Percentiles rank a stretch among this genome's conserved stretches.
Evolutionary conservation across 495 filamentous ascomycete genomes (phyloP).

Genomic region (Elaphomyces granulatus): DNA sequence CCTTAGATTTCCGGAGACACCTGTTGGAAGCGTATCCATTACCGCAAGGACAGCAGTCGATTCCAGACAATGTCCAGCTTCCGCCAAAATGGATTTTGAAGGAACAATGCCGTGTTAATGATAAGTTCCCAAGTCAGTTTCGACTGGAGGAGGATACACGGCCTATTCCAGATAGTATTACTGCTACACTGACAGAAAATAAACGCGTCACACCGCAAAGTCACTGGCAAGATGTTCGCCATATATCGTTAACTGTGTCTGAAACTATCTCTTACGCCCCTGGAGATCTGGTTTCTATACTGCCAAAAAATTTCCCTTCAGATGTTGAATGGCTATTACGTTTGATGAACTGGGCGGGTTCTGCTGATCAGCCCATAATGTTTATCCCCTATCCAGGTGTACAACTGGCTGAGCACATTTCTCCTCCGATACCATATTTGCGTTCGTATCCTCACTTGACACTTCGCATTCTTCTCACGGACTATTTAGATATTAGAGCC

Average conservation of each 20-base stretch:
- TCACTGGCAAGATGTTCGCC: slow-evolving; percentile 93
- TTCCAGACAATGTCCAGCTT: slow-evolving; percentile 61
- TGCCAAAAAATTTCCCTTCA: slow-evolving; percentile 68
- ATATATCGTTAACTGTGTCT: slow-evolving; percentile 43
- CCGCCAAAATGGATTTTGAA: slow-evolving; percentile 67
- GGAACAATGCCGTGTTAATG: slow-evolving; percentile 17
- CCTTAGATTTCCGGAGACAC: slow-evolving; percentile 43
- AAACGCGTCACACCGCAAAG: slow-evolving; percentile 52
- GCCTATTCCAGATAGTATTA: slow-evolving; percentile 38
- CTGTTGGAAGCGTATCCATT: slow-evolving; percentile 58
- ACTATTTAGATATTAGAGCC: slow-evolving; percentile 75
- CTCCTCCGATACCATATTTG: slow-evolving; percentile 30
- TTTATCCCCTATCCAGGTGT: slow-evolving; percentile 25
- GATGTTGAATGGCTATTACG: slow-evolving; percentile 64
- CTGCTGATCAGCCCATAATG: slow-evolving; percentile 50
- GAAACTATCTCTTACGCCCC: slow-evolving; percentile 38
- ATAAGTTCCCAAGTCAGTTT: slow-evolving; percentile 16
- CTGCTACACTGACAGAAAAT: slow-evolving; percentile 38
- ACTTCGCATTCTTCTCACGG: slow-evolving; percentile 56
- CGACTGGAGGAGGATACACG: slow-evolving; percentile 33
- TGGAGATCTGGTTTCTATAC: slow-evolving; percentile 64
- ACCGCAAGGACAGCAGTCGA: slow-evolving; percentile 45
- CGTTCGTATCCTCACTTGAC: slow-evolving; percentile 39
- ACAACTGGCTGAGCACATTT: slow-evolving; percentile 13
- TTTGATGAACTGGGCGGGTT: slow-evolving; percentile 57